These are phyloP conservation scores for Gaeumannomyces tritici DNA, from an alignment of 2,329 filamentous ascomycete species.

Conservation along the genomic window DNA sequence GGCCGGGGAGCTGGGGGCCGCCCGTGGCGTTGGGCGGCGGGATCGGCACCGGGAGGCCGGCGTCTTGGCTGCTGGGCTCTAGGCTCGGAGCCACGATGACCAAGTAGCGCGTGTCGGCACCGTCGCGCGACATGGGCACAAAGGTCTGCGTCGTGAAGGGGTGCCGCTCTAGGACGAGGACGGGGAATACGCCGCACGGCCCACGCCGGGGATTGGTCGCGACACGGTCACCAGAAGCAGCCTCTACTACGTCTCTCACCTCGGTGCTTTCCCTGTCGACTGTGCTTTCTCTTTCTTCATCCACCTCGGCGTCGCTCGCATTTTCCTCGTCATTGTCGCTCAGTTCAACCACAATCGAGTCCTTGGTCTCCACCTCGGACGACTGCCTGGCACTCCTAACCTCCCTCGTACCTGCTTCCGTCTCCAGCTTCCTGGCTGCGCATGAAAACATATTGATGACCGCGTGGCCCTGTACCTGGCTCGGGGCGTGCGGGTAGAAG, in stretches of 20 bases:
- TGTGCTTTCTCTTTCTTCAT: background rate
- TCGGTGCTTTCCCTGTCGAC: background rate
- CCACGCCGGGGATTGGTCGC: constrained; percentile 6
- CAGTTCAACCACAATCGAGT: background rate
- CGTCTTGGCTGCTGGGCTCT: constrained; percentile 27
- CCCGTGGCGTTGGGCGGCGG: constrained; percentile 15
- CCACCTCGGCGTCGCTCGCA: background rate
- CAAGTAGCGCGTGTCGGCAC: constrained; percentile 52
- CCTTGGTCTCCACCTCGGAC: background rate
- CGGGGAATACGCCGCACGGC: constrained; percentile 39
- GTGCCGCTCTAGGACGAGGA: constrained; percentile 77
- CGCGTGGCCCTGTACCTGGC: constrained; percentile 43
- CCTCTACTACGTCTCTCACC: background rate
- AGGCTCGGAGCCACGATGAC: constrained; percentile 82
- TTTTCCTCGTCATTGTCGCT: constrained; percentile 10
- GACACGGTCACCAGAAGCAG: background rate
- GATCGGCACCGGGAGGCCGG: constrained; percentile 27
- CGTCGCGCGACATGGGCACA: constrained; percentile 51
- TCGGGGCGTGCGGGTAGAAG: constrained; percentile 58
- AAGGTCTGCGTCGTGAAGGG: constrained; percentile 94
- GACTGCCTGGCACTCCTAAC: background rate
- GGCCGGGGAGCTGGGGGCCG: constrained; percentile 33
- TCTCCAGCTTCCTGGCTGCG: constrained; percentile 47
- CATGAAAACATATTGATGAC: constrained; percentile 88
- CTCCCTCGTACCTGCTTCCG: background rate